These are phyloP conservation scores for Danielia oregonensis DNA, from an alignment of 805 yeast species.

Conservation along the genomic window DNA sequence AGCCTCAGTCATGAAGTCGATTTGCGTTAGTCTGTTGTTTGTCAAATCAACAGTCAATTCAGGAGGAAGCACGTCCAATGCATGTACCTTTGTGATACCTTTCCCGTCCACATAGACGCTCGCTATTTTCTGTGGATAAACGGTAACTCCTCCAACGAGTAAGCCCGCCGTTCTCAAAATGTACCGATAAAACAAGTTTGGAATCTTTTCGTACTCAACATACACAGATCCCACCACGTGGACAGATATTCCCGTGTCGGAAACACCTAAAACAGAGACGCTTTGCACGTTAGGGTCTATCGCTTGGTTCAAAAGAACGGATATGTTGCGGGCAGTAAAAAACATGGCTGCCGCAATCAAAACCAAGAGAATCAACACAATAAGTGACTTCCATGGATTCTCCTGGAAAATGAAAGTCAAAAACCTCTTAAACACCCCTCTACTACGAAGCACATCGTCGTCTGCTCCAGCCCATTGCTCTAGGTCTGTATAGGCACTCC, in stretches of 20 bases:
- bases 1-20: slow-evolving; percentile 24
- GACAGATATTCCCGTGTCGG: slow-evolving; percentile 25
- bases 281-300: slow-evolving; percentile 21
- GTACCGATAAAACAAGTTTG: slow-evolving; percentile 18
- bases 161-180: slow-evolving; percentile 19
- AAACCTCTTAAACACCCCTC: neutral
- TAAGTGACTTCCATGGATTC: neutral
- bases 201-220: slow-evolving; percentile 26
- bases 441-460: slow-evolving; percentile 1
- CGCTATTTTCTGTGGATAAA: slow-evolving; percentile 19
- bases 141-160: slow-evolving; percentile 21
- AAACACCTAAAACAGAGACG: slow-evolving; percentile 18
- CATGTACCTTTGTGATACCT: slow-evolving; percentile 15
- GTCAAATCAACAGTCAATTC: slow-evolving; percentile 19
- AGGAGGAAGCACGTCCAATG: slow-evolving; percentile 24
- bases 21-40: slow-evolving; percentile 17
- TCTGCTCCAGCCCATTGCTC: slow-evolving; percentile 8
- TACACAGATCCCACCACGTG: slow-evolving; percentile 24
- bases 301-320: slow-evolving; percentile 16
- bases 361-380: slow-evolving; percentile 4
- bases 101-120: slow-evolving; percentile 16
- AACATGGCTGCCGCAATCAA: neutral
- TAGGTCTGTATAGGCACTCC: slow-evolving; percentile 2
- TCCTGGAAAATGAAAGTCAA: neutral
- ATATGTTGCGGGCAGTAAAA: slow-evolving; percentile 7